Base-by-base conservation (phyloP, 352 stramenopile genomes). In the Stramenopiles sp. region DNA sequence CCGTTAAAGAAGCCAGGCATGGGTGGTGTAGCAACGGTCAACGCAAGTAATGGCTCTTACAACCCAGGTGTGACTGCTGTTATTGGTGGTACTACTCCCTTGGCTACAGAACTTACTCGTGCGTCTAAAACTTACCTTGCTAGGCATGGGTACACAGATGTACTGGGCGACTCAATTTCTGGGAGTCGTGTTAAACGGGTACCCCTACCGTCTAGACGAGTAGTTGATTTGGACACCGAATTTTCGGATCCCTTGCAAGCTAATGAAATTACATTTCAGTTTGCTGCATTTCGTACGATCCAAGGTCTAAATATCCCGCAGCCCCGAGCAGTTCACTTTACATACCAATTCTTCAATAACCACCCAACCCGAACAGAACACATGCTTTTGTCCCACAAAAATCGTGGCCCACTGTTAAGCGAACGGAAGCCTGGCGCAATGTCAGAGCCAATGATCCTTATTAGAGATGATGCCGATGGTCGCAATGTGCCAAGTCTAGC, bases 271-370 rank as follows among this genome's bases (percentile, higher is more conserved):
- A 91, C 89, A 0, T 88, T 97, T 80, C 92, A 97, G 67, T 96
- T 97, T 55, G 92, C 90, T 1, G 92, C 91, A 7, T 94, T 92
- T 81, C 88, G 91, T 75, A 31, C 75, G 30, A 55, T 75, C n/a
- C 27, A 81, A 30, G 82, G 80, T 0, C 22, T 78, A 31, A 78
- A 78, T 33, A 80, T 81, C 29, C 81, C 83, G 0, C 67, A 82
- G 14, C 90, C 90, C 0, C 80, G 81, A 30, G 86, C 89, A 0
- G 81, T 97, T 44, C 95, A 95, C 81, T 95, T 95, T 80, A 94
- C 89, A 30, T 97, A 94, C 83, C 92, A 96, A 84, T 97, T 97
- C 82, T 97, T 96, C 84, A 92, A 86, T 4, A 95, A 92, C 32
- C 33, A 86, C 29, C 91, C 93, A 0, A 97, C 92, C 8, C 85